phyloP scores from a whole-genome alignment of 305 asterid genomes.

The Coffea humblotiana region DNA sequence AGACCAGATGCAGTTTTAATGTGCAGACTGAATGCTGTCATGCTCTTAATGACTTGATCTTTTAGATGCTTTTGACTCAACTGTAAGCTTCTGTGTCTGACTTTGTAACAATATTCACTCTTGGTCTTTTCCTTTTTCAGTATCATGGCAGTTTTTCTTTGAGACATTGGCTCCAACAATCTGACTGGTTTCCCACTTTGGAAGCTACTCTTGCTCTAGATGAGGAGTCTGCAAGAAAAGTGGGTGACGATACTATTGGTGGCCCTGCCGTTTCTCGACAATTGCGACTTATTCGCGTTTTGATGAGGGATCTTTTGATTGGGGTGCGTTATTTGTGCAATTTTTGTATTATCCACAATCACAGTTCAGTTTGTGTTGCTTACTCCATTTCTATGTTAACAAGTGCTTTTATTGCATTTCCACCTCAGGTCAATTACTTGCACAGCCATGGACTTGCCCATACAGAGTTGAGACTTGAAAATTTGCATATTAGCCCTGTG shows the following conservation, averaged over 20 bases:
- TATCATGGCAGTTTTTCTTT: slow-evolving; percentile 88
- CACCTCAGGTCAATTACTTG: slow-evolving; percentile 83
- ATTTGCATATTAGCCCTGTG: slow-evolving; percentile 85
- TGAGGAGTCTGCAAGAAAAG: slow-evolving; percentile 81
- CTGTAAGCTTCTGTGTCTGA: not conserved
- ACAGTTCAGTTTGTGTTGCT: not conserved
- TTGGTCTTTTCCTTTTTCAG: slow-evolving; percentile 33
- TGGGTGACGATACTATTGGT: slow-evolving; percentile 91
- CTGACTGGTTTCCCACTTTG: slow-evolving; percentile 95
- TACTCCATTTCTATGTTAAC: not conserved
- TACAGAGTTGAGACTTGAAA: slow-evolving; percentile 89
- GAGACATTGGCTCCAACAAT: slow-evolving; percentile 94
- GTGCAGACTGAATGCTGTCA: not conserved
- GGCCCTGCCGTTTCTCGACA: slow-evolving; percentile 91
- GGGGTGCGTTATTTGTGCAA: slow-evolving; percentile 56
- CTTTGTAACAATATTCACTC: not conserved
- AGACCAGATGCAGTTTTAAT: not conserved
- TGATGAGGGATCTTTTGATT: slow-evolving; percentile 91
- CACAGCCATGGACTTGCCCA: slow-evolving; percentile 98
- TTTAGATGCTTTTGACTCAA: not conserved
- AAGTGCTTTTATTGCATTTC: slow-evolving; percentile 8
- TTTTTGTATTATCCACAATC: slow-evolving; percentile 10
- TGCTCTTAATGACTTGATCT: not conserved
- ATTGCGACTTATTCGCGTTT: slow-evolving; percentile 71
- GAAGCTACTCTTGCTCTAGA: slow-evolving; percentile 95